Conservation (phyloP, 2,329 filamentous ascomycete species). For the Trichoderma atrobrunneum region DNA sequence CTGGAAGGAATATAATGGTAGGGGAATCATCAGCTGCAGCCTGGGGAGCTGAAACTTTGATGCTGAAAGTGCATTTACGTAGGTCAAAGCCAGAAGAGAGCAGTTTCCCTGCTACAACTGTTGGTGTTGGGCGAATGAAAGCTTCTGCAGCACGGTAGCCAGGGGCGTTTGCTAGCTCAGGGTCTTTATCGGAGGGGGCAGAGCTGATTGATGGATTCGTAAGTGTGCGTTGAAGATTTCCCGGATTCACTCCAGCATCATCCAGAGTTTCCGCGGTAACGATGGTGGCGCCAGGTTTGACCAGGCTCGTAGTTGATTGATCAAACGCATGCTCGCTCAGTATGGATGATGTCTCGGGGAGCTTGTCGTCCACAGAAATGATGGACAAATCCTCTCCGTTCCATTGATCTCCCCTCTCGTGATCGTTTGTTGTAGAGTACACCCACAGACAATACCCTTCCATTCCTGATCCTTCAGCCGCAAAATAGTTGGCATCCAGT, state of each 20-base stretch:
- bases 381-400: conserved; percentile 97
- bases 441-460: conserved; percentile 90
- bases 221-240: conserved; percentile 72
- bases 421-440: conserved; percentile 79
- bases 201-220: conserved; percentile 66
- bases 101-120: conserved; percentile 70
- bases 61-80: conserved; percentile 69
- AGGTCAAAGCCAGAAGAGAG: conserved; percentile 78
- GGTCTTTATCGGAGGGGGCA: conserved; percentile 48
- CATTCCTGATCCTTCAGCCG: conserved; percentile 75
- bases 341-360: conserved; percentile 51
- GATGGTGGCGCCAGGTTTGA: conserved; percentile 25
- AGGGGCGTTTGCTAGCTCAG: conserved; percentile 59
- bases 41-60: conserved; percentile 63
- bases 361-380: conserved; percentile 76
- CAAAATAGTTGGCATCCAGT: conserved; percentile 95
- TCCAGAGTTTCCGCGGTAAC: conserved; percentile 44
- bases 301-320: conserved; percentile 45
- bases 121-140: conserved; percentile 81
- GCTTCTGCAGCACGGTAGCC: conserved; percentile 91
- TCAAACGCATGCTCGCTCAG: conserved; percentile 41
- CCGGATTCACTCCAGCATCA: conserved; percentile 64
- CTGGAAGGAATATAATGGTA: conserved; percentile 82
- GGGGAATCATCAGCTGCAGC: conserved; percentile 62
- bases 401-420: conserved; percentile 89